Conservation (phyloP, 495 filamentous ascomycete genomes). For the Cenococcum geophilum region DNA sequence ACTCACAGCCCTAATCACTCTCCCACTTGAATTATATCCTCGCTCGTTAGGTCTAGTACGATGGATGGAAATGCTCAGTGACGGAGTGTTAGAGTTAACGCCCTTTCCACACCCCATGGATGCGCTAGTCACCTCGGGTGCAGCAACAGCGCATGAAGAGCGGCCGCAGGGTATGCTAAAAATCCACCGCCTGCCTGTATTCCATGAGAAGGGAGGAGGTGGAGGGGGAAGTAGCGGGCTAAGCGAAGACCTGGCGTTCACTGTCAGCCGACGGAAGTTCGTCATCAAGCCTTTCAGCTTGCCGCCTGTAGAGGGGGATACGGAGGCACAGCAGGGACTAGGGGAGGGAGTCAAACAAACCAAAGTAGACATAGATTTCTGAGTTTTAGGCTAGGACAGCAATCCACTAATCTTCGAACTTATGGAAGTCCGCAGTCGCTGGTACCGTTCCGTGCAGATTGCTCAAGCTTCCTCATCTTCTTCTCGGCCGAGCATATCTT, state of each 20-base stretch:
- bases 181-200: conserved; percentile 73
- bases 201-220: conserved; percentile 81
- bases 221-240: conserved; percentile 64
- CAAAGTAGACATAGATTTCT: conserved; percentile 70
- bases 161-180: conserved; percentile 80
- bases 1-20: conserved; percentile 67
- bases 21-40: conserved; percentile 77
- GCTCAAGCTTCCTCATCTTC: background rate
- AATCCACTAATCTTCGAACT: background rate
- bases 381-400: background rate
- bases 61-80: conserved; percentile 80
- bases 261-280: conserved; percentile 72
- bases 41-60: conserved; percentile 70
- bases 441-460: too few species aligned
- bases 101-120: conserved; percentile 66
- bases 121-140: conserved; percentile 49
- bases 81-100: conserved; percentile 82
- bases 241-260: conserved; percentile 85
- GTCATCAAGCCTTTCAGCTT: conserved; percentile 84
- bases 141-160: conserved; percentile 55
- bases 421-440: too few species aligned
- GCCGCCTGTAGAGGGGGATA: conserved; percentile 79
- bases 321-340: conserved; percentile 56
- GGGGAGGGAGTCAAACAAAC: conserved; percentile 47
- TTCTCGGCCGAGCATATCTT: conserved; percentile 49